Evolutionary conservation across 768 basidiomycete species (phyloP), one percentile per base, ranked within the genome.

Genomic region (Daedalea quercina): DNA sequence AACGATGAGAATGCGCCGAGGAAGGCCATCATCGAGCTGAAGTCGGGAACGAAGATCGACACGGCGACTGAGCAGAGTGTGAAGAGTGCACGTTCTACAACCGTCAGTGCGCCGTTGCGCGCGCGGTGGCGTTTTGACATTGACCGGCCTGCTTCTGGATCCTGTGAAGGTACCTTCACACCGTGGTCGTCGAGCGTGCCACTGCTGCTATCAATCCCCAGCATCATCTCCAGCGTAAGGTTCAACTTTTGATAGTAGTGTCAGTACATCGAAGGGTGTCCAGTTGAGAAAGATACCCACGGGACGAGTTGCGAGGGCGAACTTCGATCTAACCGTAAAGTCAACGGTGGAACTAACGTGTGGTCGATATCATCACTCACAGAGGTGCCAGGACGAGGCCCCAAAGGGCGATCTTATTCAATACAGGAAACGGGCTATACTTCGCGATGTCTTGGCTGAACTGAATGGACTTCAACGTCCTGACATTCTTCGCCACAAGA

Each of bases 1-100:
- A 81, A 82, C 0, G 91, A 87, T 33, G 85, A 84, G 66, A 92
- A 91, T n/a, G 90, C 85, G 2, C 94, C 94, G 49, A 97, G 72
- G 67, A 96, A 89, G 1, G 91, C 89, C 88, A 94, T 92, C 67
- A 86, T 73, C 3, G 82, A 76, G 57, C 84, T 82, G 68, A 94
- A 94, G 50, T 88, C 79, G 4, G 92, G 92, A 20, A 94, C 67
- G 48, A 79, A 64, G 53, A 92, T 85, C 19, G 93, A 91, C 23
- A 86, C 80, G 28, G 68, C 65, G 12, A 90, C 83, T 22, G 85
- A 78, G 31, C 84, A 60, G 9, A 75, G 58, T 0, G 86, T 80
- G 42, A 93, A 67, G 48, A 70, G 57, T 23, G 82, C 67, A 48
- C 91, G 76, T 58, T 85, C 84, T 33, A 84, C 47, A 44, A 74